Evolutionary conservation across 352 stramenopile species (phyloP), one percentile per base, ranked within the genome.

Genomic region (Globisporangium rhizosaccharum): DNA sequence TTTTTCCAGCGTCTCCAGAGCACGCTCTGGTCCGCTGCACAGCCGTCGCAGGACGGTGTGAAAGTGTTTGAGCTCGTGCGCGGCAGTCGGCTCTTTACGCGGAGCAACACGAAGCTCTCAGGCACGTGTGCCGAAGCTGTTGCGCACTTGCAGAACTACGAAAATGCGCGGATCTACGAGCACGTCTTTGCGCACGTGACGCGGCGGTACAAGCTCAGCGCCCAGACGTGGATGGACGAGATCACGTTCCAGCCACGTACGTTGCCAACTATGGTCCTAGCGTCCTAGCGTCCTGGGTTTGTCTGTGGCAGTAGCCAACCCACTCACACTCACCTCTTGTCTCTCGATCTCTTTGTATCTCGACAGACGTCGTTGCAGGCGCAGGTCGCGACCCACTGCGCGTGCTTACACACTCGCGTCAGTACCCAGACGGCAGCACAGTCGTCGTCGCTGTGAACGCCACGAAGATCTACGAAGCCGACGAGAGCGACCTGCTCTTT

Each of bases 1-100:
- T 73, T 75, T 50, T 90, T 90, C 47, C 68, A 87, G 39, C 71
- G 73, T 11, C 61, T 90, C 20, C 80, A 90, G 49, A 82, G 66
- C 56, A 82, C 70, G 30, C 60, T 53, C n/a, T 90, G 80, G 80
- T 49, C 51, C 25, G 67, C 33, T 9, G 33, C 71, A 17, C 53
- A 37, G 4, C 41, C 60, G 44, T 49, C 50, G 14, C 47, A 51
- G 28, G 65, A 70, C 11, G 48, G 49, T 7, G 42, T 82, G 46
- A 63, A 67, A 30, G 66, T 65, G 8, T 87, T 87, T 33, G 68
- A 86, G 39, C 64, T 76, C 14, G 59, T 72, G 30, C 70, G 51
- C 44, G 52, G 72, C 36, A 65, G 66, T 0, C 73, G 66, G 2
- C 54, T 61, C n/a, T 82, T 85, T 55, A 81, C 79, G 39, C 80